Percentiles rank a stretch among this genome's conserved stretches.
phyloP scores from a whole-genome alignment of 2,329 filamentous ascomycete genomes.

The Pezicula rhizophila region DNA sequence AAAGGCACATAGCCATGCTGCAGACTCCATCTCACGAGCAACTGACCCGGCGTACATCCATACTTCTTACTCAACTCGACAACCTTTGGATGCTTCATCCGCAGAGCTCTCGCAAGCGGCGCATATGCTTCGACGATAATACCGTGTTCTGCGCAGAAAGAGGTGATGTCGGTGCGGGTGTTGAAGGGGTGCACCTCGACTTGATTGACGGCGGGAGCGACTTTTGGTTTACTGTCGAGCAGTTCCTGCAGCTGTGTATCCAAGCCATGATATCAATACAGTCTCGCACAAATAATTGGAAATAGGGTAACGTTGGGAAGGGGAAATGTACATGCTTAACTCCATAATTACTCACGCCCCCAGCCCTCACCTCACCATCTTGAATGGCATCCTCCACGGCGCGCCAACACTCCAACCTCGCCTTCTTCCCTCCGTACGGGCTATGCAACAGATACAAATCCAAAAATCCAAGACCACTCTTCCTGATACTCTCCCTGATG shows the following conservation, averaged over 20 bases:
- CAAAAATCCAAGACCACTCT: conserved; percentile 65
- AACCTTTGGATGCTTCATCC: conserved; percentile 63
- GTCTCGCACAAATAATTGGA: neutral
- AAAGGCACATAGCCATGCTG: conserved; percentile 69
- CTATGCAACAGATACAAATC: conserved; percentile 77
- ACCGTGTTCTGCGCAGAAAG: conserved; percentile 56
- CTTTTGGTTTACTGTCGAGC: conserved; percentile 35
- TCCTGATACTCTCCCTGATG: conserved; percentile 58
- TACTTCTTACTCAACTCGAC: conserved; percentile 60
- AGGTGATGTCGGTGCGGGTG: conserved; percentile 60
- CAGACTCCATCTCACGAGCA: conserved; percentile 71
- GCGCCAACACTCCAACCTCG: conserved; percentile 66
- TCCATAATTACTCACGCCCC: conserved; percentile 75
- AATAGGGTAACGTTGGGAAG: neutral
- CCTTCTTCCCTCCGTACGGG: conserved; percentile 66
- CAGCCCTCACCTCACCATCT: conserved; percentile 63
- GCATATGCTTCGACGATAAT: conserved; percentile 77
- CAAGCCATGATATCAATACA: neutral
- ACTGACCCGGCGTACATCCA: conserved; percentile 62
- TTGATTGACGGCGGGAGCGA: conserved; percentile 69
- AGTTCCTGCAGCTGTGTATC: conserved; percentile 21
- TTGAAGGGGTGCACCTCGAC: conserved; percentile 82
- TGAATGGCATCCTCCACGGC: conserved; percentile 71
- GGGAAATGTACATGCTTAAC: conserved; percentile 56
- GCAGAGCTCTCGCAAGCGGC: conserved; percentile 64